Percentiles rank a stretch among this genome's conserved stretches.
Conservation (phyloP, 2,329 filamentous ascomycete genomes). For the Sporothrix phasma region DNA sequence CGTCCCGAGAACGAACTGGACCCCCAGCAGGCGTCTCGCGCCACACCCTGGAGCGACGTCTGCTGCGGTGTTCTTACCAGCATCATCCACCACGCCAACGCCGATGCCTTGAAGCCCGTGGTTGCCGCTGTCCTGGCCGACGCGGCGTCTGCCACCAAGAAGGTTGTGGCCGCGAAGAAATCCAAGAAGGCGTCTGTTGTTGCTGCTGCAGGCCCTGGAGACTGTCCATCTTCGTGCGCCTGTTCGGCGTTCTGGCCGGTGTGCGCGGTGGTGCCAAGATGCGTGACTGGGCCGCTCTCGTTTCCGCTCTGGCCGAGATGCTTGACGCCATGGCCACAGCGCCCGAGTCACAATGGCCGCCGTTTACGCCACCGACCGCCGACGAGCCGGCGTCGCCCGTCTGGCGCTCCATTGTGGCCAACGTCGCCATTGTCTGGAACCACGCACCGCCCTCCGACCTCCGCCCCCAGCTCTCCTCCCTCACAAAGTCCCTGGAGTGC, state of each 20-base stretch:
- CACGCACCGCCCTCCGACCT: slow-evolving; percentile 70
- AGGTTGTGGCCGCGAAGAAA: slow-evolving; percentile 31
- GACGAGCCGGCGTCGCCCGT: slow-evolving; percentile 28
- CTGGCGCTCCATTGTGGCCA: slow-evolving; percentile 51
- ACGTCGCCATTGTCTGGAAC: slow-evolving; percentile 58
- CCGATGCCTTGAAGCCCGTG: slow-evolving; percentile 62
- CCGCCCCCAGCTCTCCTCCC: slow-evolving; percentile 55
- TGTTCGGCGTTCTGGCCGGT: slow-evolving; percentile 61
- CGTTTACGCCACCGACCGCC: not conserved
- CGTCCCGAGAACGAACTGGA: slow-evolving; percentile 40
- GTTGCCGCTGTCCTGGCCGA: slow-evolving; percentile 51
- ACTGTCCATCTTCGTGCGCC: slow-evolving; percentile 40
- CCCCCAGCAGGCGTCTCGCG: slow-evolving; percentile 8
- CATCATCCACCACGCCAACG: slow-evolving; percentile 69
- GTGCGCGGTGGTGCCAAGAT: slow-evolving; percentile 76
- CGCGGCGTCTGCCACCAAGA: slow-evolving; percentile 20
- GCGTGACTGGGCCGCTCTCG: slow-evolving; percentile 56
- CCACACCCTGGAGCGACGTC: slow-evolving; percentile 51
- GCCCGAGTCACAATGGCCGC: not conserved
- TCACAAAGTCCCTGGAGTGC: slow-evolving; percentile 55
- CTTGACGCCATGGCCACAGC: slow-evolving; percentile 34
- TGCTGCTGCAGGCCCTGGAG: slow-evolving; percentile 28
- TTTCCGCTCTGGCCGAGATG: slow-evolving; percentile 45
- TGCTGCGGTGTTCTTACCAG: slow-evolving; percentile 69
- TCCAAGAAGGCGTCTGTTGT: slow-evolving; percentile 25